phyloP scores from a whole-genome alignment of 768 basidiomycete species.

The Galerina marginata region DNA sequence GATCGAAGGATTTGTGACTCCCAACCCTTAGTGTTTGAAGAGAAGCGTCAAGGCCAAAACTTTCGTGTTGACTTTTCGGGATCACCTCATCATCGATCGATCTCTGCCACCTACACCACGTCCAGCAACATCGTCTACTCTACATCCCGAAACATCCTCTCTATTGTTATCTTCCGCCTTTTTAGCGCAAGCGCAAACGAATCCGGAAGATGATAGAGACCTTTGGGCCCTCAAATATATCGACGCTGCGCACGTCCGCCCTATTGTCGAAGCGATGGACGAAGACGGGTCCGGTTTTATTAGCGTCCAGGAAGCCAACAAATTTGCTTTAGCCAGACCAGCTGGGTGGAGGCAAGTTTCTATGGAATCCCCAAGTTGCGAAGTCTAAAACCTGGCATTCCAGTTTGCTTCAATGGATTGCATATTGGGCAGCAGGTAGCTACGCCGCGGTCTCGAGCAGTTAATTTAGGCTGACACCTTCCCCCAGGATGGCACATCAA shows the following conservation, averaged over 20 bases:
- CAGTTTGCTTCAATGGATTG: conserved; percentile 30
- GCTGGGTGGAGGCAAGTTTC: conserved; percentile 32
- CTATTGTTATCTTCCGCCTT: not conserved
- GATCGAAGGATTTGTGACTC: not conserved
- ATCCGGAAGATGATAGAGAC: conserved; percentile 14
- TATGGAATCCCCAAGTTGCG: not conserved
- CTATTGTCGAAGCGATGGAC: conserved; percentile 45
- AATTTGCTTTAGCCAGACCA: conserved; percentile 33
- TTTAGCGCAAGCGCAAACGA: not conserved
- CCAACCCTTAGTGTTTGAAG: conserved; percentile 36
- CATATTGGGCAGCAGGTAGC: conserved; percentile 31
- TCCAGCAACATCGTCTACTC: not conserved
- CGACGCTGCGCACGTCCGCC: conserved; percentile 34
- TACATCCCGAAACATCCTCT: not conserved
- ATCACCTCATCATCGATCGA: conserved; percentile 36
- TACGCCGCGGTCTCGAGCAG: too few species aligned
- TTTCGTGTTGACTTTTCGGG: conserved; percentile 42
- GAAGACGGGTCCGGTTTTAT: conserved; percentile 46
- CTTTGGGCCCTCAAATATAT: conserved; percentile 41
- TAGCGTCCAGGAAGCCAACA: conserved; percentile 39
- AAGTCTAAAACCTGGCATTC: not conserved
- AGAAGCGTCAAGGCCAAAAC: conserved; percentile 44
- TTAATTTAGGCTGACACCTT: not conserved
- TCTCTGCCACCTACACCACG: not conserved
- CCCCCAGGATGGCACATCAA: conserved; percentile 22